Evolutionary conservation across 768 basidiomycete species (phyloP).

Genomic region (Russula sp.): DNA sequence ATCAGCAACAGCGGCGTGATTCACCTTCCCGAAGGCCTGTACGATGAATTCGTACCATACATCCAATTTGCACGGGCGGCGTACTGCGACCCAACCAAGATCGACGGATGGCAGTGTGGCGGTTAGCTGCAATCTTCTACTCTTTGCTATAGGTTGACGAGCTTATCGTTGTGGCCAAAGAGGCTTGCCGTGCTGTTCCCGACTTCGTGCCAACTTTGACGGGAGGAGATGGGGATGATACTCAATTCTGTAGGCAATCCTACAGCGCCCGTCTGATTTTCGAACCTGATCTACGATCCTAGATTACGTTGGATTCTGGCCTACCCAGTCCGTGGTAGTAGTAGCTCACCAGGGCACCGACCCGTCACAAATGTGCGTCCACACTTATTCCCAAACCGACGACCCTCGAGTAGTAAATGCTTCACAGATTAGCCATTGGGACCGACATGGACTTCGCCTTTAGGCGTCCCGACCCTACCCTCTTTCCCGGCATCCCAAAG

Average conservation of each 20-base stretch:
- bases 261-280: neutral
- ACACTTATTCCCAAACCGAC: neutral
- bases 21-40: constrained; percentile 29
- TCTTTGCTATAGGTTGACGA: neutral
- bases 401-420: neutral
- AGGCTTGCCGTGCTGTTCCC: constrained; percentile 38
- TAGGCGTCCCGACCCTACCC: neutral
- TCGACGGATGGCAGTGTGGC: constrained; percentile 44
- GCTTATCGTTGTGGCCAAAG: constrained; percentile 24
- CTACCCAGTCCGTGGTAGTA: constrained; percentile 17
- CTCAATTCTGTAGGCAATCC: constrained; percentile 42
- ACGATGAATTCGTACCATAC: constrained; percentile 40
- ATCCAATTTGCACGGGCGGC: constrained; percentile 51
- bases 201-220: constrained; percentile 37
- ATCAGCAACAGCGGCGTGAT: constrained; percentile 18
- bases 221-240: constrained; percentile 46
- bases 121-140: constrained; percentile 28
- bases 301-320: constrained; percentile 25
- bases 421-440: constrained; percentile 9
- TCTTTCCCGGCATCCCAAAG: constrained; percentile 15
- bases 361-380: constrained; percentile 12
- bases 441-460: constrained; percentile 4
- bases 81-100: constrained; percentile 40
- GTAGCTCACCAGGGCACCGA: constrained; percentile 24
- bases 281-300: neutral